These are phyloP conservation scores for Tuber indicum DNA, from an alignment of 495 filamentous ascomycete genomes.

Conservation along the genomic window DNA sequence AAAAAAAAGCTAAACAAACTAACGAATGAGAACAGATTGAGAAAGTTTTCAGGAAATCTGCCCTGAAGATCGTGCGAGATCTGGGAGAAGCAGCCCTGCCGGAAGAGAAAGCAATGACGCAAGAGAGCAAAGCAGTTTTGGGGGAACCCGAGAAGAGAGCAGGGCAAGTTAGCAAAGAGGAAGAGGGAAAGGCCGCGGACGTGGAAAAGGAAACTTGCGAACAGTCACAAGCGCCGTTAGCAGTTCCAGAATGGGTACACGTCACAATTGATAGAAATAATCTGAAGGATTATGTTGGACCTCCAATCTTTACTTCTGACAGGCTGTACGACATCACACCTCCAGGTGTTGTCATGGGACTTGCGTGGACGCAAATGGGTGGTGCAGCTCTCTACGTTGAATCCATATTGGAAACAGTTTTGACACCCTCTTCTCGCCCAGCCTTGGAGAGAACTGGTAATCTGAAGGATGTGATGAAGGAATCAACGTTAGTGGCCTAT, in stretches of 20 bases:
- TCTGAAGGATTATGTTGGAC: slow-evolving; percentile 94
- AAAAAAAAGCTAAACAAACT: too few species aligned
- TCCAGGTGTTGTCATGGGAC: slow-evolving; percentile 96
- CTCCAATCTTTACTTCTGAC: slow-evolving; percentile 90
- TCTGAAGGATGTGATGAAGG: slow-evolving; percentile 95
- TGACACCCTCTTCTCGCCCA: slow-evolving; percentile 63
- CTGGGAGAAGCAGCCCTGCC: slow-evolving; percentile 78
- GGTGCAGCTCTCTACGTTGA: slow-evolving; percentile 96
- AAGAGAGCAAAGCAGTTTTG: slow-evolving; percentile 77
- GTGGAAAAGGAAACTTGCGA: slow-evolving; percentile 66
- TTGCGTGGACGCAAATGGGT: slow-evolving; percentile 98
- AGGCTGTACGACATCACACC: slow-evolving; percentile 91
- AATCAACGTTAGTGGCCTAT: slow-evolving; percentile 89
- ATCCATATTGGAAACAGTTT: slow-evolving; percentile 79
- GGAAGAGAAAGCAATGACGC: slow-evolving; percentile 76
- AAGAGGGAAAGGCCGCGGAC: slow-evolving; percentile 49
- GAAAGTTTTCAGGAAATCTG: slow-evolving; percentile 96
- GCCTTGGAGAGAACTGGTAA: slow-evolving; percentile 88
- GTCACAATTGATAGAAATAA: slow-evolving; percentile 83
- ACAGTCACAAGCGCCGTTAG: slow-evolving; percentile 67
- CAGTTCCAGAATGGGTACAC: slow-evolving; percentile 80
- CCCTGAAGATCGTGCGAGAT: slow-evolving; percentile 93
- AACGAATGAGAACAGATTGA: slow-evolving; percentile 57
- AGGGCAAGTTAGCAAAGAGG: slow-evolving; percentile 32
- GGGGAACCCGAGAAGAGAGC: slow-evolving; percentile 57